phyloP scores from a whole-genome alignment of 75 land plant genomes.

The Picea sitchensis region DNA sequence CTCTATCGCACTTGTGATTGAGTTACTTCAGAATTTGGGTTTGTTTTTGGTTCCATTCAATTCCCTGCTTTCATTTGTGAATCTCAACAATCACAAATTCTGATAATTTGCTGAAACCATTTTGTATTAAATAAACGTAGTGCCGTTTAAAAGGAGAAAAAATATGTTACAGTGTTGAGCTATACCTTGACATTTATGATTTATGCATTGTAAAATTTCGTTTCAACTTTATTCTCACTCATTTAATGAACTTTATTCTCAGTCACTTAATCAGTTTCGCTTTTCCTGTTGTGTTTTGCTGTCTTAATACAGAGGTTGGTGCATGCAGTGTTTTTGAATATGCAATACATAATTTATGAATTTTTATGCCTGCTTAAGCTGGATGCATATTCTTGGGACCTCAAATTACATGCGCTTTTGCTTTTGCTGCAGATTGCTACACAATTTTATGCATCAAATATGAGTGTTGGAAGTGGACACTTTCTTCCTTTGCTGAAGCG shows the following conservation, averaged over 20 bases:
- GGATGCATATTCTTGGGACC: background rate
- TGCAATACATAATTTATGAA: background rate
- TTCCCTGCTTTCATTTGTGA: too few relatives aligned
- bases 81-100: background rate
- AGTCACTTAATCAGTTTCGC: background rate
- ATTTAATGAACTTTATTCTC: background rate
- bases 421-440: slow-evolving; percentile 59
- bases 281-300: background rate
- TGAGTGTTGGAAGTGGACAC: slow-evolving; percentile 79
- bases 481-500: slow-evolving; percentile 88
- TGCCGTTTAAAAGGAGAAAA: background rate
- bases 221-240: background rate
- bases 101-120: background rate
- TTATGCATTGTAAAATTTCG: background rate
- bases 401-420: background rate
- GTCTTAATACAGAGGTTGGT: background rate
- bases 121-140: background rate
- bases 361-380: background rate
- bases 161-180: background rate
- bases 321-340: too few relatives aligned
- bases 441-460: slow-evolving; percentile 79
- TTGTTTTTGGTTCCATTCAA: too few relatives aligned
- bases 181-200: slow-evolving; percentile 1
- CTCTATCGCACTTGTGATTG: too few relatives aligned
- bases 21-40: too few relatives aligned